Base-by-base conservation (phyloP, 805 yeast genomes). In the Starmerella vaccinii region DNA sequence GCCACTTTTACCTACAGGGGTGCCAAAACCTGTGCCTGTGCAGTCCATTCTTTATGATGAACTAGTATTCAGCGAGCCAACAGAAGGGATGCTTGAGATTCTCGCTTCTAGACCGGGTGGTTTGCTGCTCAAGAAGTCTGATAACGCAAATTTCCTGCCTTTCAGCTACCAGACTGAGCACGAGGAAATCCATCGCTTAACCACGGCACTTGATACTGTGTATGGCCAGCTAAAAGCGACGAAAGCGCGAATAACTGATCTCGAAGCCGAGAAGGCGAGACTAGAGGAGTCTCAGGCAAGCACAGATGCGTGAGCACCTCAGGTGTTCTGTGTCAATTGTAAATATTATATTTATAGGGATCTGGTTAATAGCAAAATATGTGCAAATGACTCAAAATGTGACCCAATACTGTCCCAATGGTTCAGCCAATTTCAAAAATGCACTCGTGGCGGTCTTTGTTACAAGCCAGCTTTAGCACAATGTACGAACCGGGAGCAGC, bases 31-130 rank as follows among this genome's bases (percentile, higher is more conserved):
- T 4, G 63, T 72, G 1, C 65, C 69, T 5, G 83, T 84, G 2
- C 76, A 79, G 54, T 75, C 84, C 43, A 66, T 78, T 2, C 68
- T 81, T 37, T 92, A 83, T 61, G 98, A 92, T 63, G 98, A 92
- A 63, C 69, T 92, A 18, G 95, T 92, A 2, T 92, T 92, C 63
- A 86, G 84, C 64, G 98, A 92, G 65, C 98, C 98, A 2, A 88
- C 96, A 6, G 97, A 92, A 59, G 76, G 76, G 19, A 77, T 88
- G 67, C 90, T 92, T 68, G 86, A 82, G 57, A 69, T 80, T 4
- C 72, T 90, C 61, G 84, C 95, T 5, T 58, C 67, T 15, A 49
- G 62, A 9, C 68, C 68, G 7, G 72, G 71, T 5, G 69, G 69
- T 2, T 55, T 66, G 29, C 54, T 69, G 7, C 60, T 64, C 23